Base-by-base conservation (phyloP, 441 rosid genomes). In the Brassica balearica region DNA sequence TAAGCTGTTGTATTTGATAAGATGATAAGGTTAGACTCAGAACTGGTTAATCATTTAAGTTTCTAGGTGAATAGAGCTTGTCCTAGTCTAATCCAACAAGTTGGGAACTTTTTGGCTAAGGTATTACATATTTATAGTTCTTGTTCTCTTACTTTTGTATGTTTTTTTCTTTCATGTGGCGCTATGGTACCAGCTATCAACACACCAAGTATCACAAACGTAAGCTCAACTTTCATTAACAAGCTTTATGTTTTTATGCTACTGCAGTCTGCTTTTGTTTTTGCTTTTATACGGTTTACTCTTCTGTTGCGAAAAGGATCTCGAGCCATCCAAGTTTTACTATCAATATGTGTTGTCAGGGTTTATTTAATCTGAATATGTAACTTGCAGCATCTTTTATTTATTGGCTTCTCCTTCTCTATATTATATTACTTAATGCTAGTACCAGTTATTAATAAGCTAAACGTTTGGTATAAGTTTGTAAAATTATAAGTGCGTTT, bases 201-300 rank as follows among this genome's bases (percentile, higher is more conserved):
- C 98, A 94, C 82, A 92, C 98, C 11, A 96, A 92, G 82, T 92
- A 92, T 82, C 98, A 96, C 83, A 96, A 96, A 55, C 60, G 60
- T 55, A 55, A 55, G 60, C 60, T 55, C 60, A 58, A 69, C 74
- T 81, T 72, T 78, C 34, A 12, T 69, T 27, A 10, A n/a, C 12
- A 0, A 62, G 15, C 43, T 61, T 4, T 32, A 17, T 17, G 19
- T 17, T 17, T 17, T 17, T 12, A 12, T 83, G 43, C 67, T 58
- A 56, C 48, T 72, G 48, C 25, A 25, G 19, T 46, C 25, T 63
- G 53, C 46, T 75, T 72, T 43, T 19, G 12, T 14, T 15, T 64
- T 22, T 43, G 41, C 60, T 78, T 71, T 11, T 69, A 29, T 65
- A 29, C 60, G 17, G 20, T 76, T 36, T 36, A 25, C 61, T 55